phyloP scores from a whole-genome alignment of 495 filamentous ascomycete species.

The Penicillium lividum region DNA sequence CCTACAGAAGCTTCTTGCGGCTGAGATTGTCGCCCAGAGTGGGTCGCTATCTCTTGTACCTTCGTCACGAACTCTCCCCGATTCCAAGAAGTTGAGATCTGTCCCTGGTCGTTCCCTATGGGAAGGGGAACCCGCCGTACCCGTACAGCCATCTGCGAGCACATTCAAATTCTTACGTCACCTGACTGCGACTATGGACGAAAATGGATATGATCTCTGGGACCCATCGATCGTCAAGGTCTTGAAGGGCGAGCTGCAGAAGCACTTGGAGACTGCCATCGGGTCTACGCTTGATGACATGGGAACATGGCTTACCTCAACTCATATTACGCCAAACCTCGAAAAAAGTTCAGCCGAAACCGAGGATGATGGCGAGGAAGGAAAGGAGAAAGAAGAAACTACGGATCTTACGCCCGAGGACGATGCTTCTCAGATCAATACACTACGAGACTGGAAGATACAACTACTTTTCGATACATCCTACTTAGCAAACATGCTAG shows the following conservation, averaged over 20 bases:
- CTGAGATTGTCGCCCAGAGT: constrained; percentile 26
- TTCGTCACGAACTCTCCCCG: constrained; percentile 3
- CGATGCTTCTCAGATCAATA: constrained; percentile 11
- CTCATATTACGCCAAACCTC: background rate
- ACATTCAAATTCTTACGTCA: constrained; percentile 73
- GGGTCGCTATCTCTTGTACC: constrained; percentile 18
- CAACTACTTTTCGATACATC: constrained; percentile 79
- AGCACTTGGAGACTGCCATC: constrained; percentile 28
- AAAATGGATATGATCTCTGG: constrained; percentile 79
- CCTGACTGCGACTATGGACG: constrained; percentile 65
- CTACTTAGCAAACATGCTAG: constrained; percentile 59
- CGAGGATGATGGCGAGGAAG: background rate
- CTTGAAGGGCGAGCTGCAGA: constrained; percentile 59
- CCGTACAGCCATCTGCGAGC: constrained; percentile 76
- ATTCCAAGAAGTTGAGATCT: constrained; percentile 19
- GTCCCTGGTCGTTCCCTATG: constrained; percentile 61
- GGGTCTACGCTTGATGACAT: constrained; percentile 27
- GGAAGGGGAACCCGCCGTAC: constrained; percentile 75
- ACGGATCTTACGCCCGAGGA: constrained; percentile 13
- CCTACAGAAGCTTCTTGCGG: constrained; percentile 58
- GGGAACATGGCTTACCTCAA: constrained; percentile 12
- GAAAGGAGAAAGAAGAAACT: background rate
- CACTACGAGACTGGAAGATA: constrained; percentile 55
- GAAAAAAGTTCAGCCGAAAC: constrained; percentile 5
- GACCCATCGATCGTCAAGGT: constrained; percentile 63